A percentile compares a stretch with the other conserved stretches of the same genome.
phyloP scores from a whole-genome alignment of 179 eudicot genomes.

The Spergularia azorica region DNA sequence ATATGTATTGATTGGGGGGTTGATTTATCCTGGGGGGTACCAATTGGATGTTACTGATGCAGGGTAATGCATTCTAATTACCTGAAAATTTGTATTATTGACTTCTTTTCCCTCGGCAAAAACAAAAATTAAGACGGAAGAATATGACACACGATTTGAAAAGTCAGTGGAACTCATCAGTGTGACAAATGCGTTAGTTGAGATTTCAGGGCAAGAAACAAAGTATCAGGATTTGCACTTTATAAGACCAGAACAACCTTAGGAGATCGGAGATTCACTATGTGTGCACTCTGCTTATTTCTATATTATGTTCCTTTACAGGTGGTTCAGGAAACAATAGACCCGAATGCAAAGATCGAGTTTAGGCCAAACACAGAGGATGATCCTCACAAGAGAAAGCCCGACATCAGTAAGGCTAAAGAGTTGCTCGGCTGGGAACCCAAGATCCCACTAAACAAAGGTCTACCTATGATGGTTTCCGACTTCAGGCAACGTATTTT shows the following conservation, averaged over 20 bases:
- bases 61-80: background rate
- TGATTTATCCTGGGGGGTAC: background rate
- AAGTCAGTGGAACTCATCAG: too few species aligned
- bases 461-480: slow-evolving; percentile 65
- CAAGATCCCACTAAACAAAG: slow-evolving; percentile 53
- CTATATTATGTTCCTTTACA: slow-evolving; percentile 12
- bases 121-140: background rate
- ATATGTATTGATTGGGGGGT: background rate
- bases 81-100: background rate
- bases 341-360: slow-evolving; percentile 63
- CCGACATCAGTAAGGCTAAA: slow-evolving; percentile 60
- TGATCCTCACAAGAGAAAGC: slow-evolving; percentile 78
- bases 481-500: slow-evolving; percentile 70
- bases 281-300: background rate
- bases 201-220: too few species aligned
- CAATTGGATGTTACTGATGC: background rate
- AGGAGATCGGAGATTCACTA: too few species aligned
- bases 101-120: background rate
- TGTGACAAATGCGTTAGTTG: too few species aligned
- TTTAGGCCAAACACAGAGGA: slow-evolving; percentile 72
- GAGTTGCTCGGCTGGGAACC: slow-evolving; percentile 70
- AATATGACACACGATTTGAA: background rate
- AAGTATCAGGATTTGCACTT: too few species aligned
- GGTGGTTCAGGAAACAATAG: slow-evolving; percentile 76
- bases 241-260: too few species aligned